Base-by-base conservation (phyloP, 768 basidiomycete species). In the Panus rudis region DNA sequence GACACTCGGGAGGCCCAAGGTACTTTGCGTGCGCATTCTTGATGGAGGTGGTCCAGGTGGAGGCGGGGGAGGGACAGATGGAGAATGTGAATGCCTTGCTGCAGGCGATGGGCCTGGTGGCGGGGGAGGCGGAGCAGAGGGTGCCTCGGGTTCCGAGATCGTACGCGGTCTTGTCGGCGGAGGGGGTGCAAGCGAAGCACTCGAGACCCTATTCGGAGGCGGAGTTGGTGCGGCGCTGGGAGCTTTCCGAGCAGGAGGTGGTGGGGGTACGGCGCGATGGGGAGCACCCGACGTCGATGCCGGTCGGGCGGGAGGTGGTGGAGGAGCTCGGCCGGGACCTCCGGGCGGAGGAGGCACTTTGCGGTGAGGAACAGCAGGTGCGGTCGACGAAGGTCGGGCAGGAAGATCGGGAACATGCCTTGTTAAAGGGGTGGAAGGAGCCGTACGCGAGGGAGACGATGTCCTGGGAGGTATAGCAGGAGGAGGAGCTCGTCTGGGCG, bases 101-200 rank as follows among this genome's bases (percentile, higher is more conserved):
- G 52, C 53, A 26, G 65, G 56, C 23, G 72, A 57, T 4, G 72
- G 71, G 0, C 54, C 55, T 1, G 68, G 66, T 6, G 63, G 60
- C 1, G 61, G 55, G 12, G 64, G 60, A 41, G 57, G 56, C 6
- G 55, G 43, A 6, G 51, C 41, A 13, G 45, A 33, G 5, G 38
- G 27, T 10, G 43, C 23, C 17, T 25, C 49, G 14, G 40, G 35
- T 30, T 42, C 31, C 44, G 14, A 43, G 55, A 17, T 53, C 38
- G 37, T 41, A 27, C 54, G 37, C 22, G 53, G 28, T 32, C 44
- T 26, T 4, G 67, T 61, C 4, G 60, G 65, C 6, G 67, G 52
- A 1, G 63, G 59, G 3, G 59, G 44, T 1, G 53, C n/a, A n/a
- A n/a, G n/a, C n/a, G n/a, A n/a, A n/a, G n/a, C 51, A 34, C 63